Evolutionary conservation across 2,329 filamentous ascomycete species (phyloP).

Genomic region (Chaetoscypha palmicola): DNA sequence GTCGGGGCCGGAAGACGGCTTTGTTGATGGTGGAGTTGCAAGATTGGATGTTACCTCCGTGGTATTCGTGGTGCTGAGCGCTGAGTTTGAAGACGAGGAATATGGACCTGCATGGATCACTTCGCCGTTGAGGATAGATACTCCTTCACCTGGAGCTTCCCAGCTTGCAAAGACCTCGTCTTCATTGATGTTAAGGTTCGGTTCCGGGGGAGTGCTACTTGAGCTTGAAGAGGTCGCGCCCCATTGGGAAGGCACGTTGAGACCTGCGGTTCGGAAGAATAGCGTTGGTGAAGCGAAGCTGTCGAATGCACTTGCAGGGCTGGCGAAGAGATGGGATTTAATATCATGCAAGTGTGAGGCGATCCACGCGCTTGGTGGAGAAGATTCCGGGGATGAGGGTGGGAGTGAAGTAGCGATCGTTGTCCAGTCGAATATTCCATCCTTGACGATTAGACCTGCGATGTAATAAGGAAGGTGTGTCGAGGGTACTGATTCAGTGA

Average conservation of each 20-base stretch:
- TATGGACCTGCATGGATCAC: background rate
- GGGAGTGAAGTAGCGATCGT: slow-evolving; percentile 46
- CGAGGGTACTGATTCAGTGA: slow-evolving; percentile 44
- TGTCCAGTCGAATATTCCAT: slow-evolving; percentile 60
- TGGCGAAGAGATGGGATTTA: slow-evolving; percentile 41
- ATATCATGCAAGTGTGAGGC: slow-evolving; percentile 23
- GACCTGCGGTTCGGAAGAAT: slow-evolving; percentile 49
- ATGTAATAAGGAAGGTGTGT: slow-evolving; percentile 35
- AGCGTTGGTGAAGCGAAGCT: slow-evolving; percentile 51
- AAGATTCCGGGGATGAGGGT: background rate
- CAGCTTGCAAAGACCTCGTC: no score
- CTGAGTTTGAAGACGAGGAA: background rate
- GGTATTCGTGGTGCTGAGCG: background rate
- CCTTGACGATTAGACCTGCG: slow-evolving; percentile 48
- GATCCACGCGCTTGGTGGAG: slow-evolving; percentile 13
- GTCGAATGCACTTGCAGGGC: slow-evolving; percentile 48
- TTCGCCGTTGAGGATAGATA: background rate
- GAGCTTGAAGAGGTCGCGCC: background rate
- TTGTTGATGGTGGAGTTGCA: background rate
- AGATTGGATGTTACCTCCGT: no score
- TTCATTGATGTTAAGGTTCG: background rate
- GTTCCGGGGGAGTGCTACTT: no score
- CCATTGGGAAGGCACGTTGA: slow-evolving; percentile 21
- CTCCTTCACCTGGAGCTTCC: no score
- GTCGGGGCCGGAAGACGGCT: background rate